Evolutionary conservation across 164 flowering plant genomes (phyloP).

Genomic region (Protea cynaroides): DNA sequence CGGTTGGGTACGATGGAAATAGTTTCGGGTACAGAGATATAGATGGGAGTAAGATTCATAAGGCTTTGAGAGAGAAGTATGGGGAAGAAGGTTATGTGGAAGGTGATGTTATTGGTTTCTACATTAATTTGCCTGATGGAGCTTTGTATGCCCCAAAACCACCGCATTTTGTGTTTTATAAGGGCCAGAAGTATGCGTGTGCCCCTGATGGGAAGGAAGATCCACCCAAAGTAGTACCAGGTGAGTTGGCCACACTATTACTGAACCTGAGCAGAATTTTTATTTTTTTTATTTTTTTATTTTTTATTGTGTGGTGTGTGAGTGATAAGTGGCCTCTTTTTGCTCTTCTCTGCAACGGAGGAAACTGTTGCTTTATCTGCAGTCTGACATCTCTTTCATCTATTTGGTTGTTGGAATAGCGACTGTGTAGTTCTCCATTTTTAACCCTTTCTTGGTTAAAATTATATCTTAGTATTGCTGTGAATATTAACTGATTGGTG

Average conservation of each 20-base stretch:
- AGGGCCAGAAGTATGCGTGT: slow-evolving; percentile 72
- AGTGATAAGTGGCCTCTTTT: no score
- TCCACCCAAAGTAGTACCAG: slow-evolving; percentile 81
- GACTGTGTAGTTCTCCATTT: no score
- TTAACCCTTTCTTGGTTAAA: no score
- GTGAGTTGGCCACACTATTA: slow-evolving; percentile 31
- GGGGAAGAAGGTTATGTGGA: slow-evolving; percentile 84
- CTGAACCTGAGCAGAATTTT: no score
- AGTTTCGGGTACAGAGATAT: slow-evolving; percentile 91
- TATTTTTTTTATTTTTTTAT: no score
- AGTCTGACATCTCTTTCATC: no score
- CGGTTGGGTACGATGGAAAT: slow-evolving; percentile 88
- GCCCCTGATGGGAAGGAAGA: slow-evolving; percentile 73
- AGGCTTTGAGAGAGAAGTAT: slow-evolving; percentile 88
- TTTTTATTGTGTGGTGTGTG: no score
- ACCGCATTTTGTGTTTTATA: slow-evolving; percentile 62
- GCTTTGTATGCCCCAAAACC: slow-evolving; percentile 56
- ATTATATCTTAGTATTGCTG: no score
- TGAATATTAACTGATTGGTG: no score
- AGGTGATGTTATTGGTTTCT: slow-evolving; percentile 95
- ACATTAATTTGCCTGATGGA: slow-evolving; percentile 85
- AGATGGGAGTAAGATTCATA: slow-evolving; percentile 86
- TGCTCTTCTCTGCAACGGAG: no score
- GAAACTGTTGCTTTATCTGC: no score
- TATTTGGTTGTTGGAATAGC: no score